Conservation (phyloP, 2,329 filamentous ascomycete genomes). For the Epichloe coenophiala region DNA sequence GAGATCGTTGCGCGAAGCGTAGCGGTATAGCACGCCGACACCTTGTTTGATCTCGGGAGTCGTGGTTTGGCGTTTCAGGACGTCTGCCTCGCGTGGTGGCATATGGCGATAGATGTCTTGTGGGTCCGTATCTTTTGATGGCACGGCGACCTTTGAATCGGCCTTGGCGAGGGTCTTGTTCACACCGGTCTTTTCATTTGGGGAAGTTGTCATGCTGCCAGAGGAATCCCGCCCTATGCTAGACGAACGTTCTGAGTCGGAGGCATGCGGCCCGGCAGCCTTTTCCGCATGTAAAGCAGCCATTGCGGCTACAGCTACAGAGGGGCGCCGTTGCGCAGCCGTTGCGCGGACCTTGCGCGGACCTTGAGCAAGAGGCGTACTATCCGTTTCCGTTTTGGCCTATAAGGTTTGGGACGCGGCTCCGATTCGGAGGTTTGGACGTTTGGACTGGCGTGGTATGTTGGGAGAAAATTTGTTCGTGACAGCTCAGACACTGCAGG, state of each 20-base stretch:
- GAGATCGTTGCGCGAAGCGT: slow-evolving; percentile 52
- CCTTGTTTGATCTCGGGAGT: slow-evolving; percentile 51
- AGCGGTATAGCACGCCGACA: slow-evolving; percentile 54
- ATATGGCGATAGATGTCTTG: slow-evolving; percentile 48
- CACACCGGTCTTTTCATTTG: slow-evolving; percentile 1
- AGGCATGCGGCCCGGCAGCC: background rate
- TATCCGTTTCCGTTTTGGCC: background rate
- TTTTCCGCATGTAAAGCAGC: slow-evolving; percentile 1
- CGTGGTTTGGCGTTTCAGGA: slow-evolving; percentile 56
- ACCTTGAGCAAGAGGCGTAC: background rate
- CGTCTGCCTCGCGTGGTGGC: slow-evolving; percentile 48
- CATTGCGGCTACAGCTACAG: slow-evolving; percentile 1
- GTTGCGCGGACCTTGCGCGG: background rate
- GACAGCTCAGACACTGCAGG: background rate
- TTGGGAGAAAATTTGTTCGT: background rate
- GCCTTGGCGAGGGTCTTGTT: slow-evolving; percentile 7
- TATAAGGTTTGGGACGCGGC: background rate
- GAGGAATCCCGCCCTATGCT: slow-evolving; percentile 2
- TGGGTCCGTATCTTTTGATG: slow-evolving; percentile 21
- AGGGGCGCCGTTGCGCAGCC: slow-evolving; percentile 1
- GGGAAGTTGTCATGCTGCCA: slow-evolving; percentile 2
- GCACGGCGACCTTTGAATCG: slow-evolving; percentile 9
- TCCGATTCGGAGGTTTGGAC: background rate
- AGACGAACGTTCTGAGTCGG: slow-evolving; percentile 4
- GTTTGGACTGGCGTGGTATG: background rate